phyloP scores from a whole-genome alignment of 345 rosid genomes.

The Lepidium sativum region DNA sequence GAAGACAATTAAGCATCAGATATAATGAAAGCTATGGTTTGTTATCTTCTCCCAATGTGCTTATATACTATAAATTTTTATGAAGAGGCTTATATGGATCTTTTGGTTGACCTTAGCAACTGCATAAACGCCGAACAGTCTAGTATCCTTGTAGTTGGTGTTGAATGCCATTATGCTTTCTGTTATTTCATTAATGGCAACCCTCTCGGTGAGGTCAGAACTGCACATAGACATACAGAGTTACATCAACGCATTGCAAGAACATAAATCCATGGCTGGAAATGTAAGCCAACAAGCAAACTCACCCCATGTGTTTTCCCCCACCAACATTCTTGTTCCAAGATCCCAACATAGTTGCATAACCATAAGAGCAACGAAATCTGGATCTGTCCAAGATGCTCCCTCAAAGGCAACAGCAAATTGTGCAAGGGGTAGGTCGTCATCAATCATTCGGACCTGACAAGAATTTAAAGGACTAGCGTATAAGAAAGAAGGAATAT shows the following conservation, averaged over 20 bases:
- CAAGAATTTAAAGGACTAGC: neutral
- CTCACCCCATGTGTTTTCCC: constrained; percentile 99
- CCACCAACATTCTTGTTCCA: constrained; percentile 84
- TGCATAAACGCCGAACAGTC: constrained; percentile 95
- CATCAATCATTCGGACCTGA: constrained; percentile 92
- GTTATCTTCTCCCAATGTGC: neutral
- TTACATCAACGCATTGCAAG: constrained; percentile 12
- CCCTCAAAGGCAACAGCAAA: constrained; percentile 96
- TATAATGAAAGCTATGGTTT: neutral
- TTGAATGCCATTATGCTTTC: constrained; percentile 99
- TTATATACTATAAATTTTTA: neutral
- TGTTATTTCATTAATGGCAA: constrained; percentile 77
- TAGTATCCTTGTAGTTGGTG: constrained; percentile 98
- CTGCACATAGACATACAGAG: constrained; percentile 34
- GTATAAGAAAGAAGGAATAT: neutral
- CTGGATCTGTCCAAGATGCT: constrained; percentile 99
- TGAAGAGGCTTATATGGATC: neutral
- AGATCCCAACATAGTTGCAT: constrained; percentile 99
- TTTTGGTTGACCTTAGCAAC: constrained; percentile 74
- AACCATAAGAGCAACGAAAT: constrained; percentile 89
- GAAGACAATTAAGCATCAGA: neutral
- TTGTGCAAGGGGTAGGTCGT: constrained; percentile 93
- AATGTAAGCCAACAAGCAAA: neutral
- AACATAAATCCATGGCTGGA: neutral
- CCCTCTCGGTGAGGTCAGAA: constrained; percentile 81